Percentiles rank a stretch among this genome's conserved stretches.
Conservation (phyloP, 140 eudicot genomes). For the Bidens hawaiensis region DNA sequence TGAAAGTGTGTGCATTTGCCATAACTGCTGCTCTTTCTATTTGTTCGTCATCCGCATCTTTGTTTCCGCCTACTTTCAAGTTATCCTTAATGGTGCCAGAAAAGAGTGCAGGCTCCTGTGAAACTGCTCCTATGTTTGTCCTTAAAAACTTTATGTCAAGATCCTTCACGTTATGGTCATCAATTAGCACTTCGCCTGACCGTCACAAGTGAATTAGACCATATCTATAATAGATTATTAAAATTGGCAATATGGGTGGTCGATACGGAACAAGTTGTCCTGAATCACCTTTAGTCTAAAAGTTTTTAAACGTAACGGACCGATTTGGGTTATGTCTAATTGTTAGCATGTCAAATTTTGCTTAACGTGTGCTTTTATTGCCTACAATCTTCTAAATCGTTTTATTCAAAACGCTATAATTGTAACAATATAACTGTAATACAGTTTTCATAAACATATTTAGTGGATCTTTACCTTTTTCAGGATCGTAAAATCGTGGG, state of each 20-base stretch:
- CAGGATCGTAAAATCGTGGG: conserved; percentile 75
- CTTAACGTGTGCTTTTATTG: background rate
- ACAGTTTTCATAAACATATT: background rate
- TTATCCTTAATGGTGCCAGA: conserved; percentile 70
- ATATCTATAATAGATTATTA: background rate
- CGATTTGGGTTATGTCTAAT: background rate
- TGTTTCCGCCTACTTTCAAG: conserved; percentile 75
- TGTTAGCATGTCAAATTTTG: background rate
- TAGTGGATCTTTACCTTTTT: conserved; percentile 41
- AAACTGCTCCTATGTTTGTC: conserved; percentile 71
- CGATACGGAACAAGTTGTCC: background rate
- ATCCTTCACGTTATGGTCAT: conserved; percentile 63
- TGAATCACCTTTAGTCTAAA: background rate
- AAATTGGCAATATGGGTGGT: conserved; percentile 1
- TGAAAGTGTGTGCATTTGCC: conserved; percentile 84
- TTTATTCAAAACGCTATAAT: background rate
- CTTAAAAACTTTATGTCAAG: conserved; percentile 63
- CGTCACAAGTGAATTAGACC: background rate
- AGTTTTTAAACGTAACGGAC: background rate
- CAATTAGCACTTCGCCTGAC: conserved; percentile 63
- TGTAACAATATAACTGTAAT: background rate
- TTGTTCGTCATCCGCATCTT: conserved; percentile 54
- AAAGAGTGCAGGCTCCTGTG: conserved; percentile 87
- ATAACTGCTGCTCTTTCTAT: conserved; percentile 53
- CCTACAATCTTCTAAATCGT: background rate